Evolutionary conservation across 2,329 filamentous ascomycete genomes (phyloP).

Genomic region (Trichophyton rubrum): DNA sequence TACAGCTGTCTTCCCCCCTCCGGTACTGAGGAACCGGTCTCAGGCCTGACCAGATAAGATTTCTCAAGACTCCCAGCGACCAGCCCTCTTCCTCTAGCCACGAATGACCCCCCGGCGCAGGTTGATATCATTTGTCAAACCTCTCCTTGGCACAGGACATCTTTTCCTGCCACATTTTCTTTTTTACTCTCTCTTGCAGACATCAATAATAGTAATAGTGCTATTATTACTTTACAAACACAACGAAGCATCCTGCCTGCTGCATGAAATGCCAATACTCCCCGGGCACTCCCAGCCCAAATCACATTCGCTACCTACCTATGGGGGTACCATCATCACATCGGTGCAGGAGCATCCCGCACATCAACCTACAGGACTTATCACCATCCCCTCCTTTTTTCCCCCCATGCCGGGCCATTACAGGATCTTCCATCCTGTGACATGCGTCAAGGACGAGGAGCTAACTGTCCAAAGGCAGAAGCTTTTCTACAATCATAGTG

Average conservation of each 20-base stretch:
- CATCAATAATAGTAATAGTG: not conserved
- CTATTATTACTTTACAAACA: not conserved
- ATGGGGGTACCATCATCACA: not conserved
- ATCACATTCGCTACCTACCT: not conserved
- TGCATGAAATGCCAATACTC: not conserved
- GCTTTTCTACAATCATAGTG: not conserved
- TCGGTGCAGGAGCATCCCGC: not conserved
- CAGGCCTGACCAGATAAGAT: not conserved
- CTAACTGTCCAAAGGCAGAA: not conserved
- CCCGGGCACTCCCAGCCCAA: not conserved
- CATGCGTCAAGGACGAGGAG: not conserved
- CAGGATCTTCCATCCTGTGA: not conserved
- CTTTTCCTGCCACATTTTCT: not conserved
- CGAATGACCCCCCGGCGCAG: not conserved
- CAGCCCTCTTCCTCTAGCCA: not conserved
- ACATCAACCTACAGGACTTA: not conserved
- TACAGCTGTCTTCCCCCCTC: not conserved
- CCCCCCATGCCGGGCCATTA: too few relatives aligned
- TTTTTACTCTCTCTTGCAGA: not conserved
- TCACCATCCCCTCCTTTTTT: not conserved
- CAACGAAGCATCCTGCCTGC: not conserved
- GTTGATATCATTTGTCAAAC: constrained; percentile 2
- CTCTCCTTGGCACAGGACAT: not conserved
- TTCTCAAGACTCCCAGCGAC: not conserved
- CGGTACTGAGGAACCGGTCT: not conserved